These are phyloP conservation scores for Mortierella sp. DNA, from an alignment of 371 early-diverging fungal species.

Conservation along the genomic window DNA sequence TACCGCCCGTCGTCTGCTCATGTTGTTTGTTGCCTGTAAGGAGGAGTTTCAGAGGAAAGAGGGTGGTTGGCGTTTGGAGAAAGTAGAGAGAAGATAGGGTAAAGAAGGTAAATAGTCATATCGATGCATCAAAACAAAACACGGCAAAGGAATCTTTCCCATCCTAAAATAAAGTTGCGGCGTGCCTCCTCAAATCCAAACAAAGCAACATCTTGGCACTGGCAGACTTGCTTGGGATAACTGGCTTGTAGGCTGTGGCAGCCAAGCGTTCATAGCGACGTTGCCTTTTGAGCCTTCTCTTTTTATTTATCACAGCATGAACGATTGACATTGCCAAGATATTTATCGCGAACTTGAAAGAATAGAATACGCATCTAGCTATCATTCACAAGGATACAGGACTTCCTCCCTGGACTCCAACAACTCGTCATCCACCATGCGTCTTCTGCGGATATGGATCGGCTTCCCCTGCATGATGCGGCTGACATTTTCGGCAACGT, in stretches of 20 bases:
- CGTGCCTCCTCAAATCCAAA: background rate
- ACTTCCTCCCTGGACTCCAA: conserved; percentile 12
- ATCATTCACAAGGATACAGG: conserved; percentile 14
- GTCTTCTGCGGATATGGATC: conserved; percentile 11
- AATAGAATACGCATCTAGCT: background rate
- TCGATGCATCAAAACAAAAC: too few relatives aligned
- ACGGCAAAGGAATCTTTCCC: background rate
- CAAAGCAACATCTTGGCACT: conserved; percentile 2
- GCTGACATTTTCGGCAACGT: conserved; percentile 16
- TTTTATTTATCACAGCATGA: too few relatives aligned
- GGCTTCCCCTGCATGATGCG: conserved; percentile 22
- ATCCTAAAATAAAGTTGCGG: background rate
- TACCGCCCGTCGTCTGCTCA: background rate
- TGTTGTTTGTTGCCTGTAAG: background rate
- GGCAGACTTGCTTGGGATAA: too few relatives aligned
- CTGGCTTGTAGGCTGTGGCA: too few relatives aligned
- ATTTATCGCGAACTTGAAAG: background rate
- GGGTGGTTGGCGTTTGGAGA: too few relatives aligned
- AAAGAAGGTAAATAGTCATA: background rate
- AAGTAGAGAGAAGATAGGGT: background rate
- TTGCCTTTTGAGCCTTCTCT: too few relatives aligned
- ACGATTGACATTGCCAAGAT: too few relatives aligned
- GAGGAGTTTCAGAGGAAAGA: background rate
- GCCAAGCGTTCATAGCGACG: too few relatives aligned
- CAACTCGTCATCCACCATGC: background rate